Percentiles rank a stretch among this genome's conserved stretches.
Conservation (phyloP, 2,329 filamentous ascomycete species). For the Hymenoscyphus linearis region DNA sequence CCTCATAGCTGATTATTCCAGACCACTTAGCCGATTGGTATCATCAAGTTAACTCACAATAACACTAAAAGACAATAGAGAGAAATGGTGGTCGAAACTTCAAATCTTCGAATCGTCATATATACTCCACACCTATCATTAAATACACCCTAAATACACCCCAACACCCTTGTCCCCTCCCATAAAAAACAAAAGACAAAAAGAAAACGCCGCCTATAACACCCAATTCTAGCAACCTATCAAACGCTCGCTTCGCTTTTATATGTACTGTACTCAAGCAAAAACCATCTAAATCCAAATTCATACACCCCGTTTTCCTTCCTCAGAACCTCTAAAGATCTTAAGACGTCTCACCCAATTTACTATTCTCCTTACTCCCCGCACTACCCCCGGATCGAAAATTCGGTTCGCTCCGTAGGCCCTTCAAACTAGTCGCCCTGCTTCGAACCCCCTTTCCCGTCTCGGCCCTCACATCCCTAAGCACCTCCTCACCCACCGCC, state of each 20-base stretch:
- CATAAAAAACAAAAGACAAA: too few species aligned
- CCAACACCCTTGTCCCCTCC: too few species aligned
- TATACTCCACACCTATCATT: too few species aligned
- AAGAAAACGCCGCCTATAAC: not conserved
- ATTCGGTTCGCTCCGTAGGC: conserved; percentile 11
- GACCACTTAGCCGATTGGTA: too few species aligned
- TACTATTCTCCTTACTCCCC: conserved; percentile 4
- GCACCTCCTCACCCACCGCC: conserved; percentile 24
- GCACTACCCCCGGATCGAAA: conserved; percentile 6
- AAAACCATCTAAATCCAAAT: not conserved
- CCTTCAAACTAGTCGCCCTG: conserved; percentile 24
- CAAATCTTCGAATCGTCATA: too few species aligned
- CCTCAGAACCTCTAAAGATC: not conserved
- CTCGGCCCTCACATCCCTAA: conserved; percentile 25
- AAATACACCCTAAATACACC: too few species aligned
- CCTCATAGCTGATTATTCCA: too few species aligned
- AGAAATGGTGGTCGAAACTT: too few species aligned
- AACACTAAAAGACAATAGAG: too few species aligned
- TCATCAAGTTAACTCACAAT: too few species aligned
- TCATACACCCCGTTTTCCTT: not conserved
- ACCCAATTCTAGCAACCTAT: not conserved
- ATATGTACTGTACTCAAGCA: not conserved
- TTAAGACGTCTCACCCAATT: not conserved
- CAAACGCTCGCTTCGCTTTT: not conserved
- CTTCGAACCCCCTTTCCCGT: conserved; percentile 16